Base-by-base conservation (phyloP, 2,329 filamentous ascomycete genomes). In the Monosporascus sp. region DNA sequence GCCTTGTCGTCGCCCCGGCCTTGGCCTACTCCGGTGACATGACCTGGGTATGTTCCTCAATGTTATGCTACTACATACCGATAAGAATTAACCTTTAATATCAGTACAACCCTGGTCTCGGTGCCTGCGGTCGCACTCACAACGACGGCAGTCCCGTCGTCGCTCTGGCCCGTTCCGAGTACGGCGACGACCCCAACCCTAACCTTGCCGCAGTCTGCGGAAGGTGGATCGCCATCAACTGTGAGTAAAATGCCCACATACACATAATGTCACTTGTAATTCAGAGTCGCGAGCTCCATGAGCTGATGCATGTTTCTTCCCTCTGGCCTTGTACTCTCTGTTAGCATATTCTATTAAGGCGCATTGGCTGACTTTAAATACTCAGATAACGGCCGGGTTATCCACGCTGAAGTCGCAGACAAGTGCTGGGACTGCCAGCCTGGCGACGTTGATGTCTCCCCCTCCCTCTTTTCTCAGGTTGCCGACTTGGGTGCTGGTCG, bases 401-500 rank as follows among this genome's bases (percentile, higher is more conserved):
- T 54, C 16, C 51, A 47, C 9, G 68, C 64, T 51, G 62, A 52
- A 24, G 61, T 70, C 46, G 67, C 63, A 47, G 68, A 69, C 58
- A 66, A 65, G 57, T 70, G 68, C 56, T 56, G 60, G 19, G 50
- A 44, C 37, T 70, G 68, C 56, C 52, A 54, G 7, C 52, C 51
- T 35, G 60, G 58, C 7, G 50, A 58, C 48, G 64, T 70, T 58
- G 67, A 69, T 41, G 68, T 69, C 52, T 65, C 66, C 9, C 58
- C 65, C 5, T 43, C 62, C 53, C 63, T 67, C 35, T 70, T 68
- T 54, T 22, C 58, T 52, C 27, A 55, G 17, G 46, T 68, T n/a
- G 62, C 52, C 19, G 55, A 59, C 47, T 35, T 63, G 37, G 49
- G 53, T 41, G 60, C 55, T 7, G 66, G 66, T 8, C 63, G 66